Conservation (phyloP, 169 alveolate genomes). For the Plasmodium chabaudi region DNA sequence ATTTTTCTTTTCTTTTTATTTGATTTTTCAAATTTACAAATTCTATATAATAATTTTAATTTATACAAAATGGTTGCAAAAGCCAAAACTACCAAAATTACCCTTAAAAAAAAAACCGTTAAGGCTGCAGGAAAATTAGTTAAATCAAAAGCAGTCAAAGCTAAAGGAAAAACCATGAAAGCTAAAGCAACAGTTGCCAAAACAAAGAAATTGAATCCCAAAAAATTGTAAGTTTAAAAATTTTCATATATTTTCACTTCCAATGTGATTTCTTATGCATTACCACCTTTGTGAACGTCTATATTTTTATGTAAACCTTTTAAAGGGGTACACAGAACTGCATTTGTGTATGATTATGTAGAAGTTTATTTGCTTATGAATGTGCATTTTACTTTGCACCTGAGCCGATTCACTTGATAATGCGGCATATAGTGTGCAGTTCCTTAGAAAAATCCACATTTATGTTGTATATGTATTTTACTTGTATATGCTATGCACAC, state of each 20-base stretch:
- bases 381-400: too few species aligned
- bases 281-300: too few species aligned
- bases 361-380: too few species aligned
- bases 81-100: constrained; percentile 16
- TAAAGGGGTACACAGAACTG: too few species aligned
- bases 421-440: too few species aligned
- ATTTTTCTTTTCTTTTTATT: neutral
- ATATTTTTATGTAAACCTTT: too few species aligned
- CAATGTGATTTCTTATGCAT: too few species aligned
- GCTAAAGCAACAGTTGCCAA: constrained; percentile 10
- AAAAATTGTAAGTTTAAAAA: constrained; percentile 24
- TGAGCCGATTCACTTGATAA: too few species aligned
- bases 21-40: constrained; percentile 3
- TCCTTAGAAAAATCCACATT: too few species aligned
- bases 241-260: neutral
- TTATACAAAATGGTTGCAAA: constrained; percentile 62
- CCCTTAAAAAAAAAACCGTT: constrained; percentile 18
- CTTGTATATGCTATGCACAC: too few species aligned
- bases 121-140: constrained; percentile 30
- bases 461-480: too few species aligned
- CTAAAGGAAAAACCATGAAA: constrained; percentile 13
- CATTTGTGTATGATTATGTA: too few species aligned
- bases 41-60: constrained; percentile 1
- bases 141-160: neutral
- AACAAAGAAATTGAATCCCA: constrained; percentile 20